These are phyloP conservation scores for Dryadomyces sulphureus DNA, from an alignment of 2,329 filamentous ascomycete genomes.

Conservation along the genomic window DNA sequence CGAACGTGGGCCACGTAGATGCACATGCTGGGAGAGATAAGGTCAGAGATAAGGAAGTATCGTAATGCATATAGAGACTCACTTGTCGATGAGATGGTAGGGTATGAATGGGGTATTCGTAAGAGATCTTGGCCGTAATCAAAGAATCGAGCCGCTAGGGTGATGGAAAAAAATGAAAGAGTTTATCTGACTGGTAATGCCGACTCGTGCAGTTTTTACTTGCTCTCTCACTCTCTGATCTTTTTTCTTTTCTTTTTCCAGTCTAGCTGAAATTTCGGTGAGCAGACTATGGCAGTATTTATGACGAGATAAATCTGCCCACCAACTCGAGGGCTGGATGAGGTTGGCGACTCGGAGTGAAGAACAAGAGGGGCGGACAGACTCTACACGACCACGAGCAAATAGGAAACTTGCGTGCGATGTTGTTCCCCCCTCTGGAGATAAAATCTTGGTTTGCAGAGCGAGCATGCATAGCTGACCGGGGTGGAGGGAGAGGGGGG, in stretches of 20 bases:
- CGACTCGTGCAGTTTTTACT: no score
- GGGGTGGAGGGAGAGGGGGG: no score
- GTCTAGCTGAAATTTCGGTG: not conserved
- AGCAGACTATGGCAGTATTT: not conserved
- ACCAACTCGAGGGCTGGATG: not conserved
- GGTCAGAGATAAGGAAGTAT: not conserved
- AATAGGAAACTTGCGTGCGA: not conserved
- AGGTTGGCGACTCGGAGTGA: not conserved
- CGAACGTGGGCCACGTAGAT: conserved; percentile 24
- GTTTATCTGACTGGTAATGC: no score
- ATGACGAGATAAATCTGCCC: not conserved
- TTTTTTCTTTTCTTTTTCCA: not conserved
- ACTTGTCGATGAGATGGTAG: no score
- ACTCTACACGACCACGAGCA: not conserved
- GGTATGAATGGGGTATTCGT: no score
- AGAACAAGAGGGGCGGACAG: not conserved
- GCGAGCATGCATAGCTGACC: not conserved
- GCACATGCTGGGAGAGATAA: conserved; percentile 19
- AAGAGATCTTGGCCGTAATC: no score
- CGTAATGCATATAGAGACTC: no score
- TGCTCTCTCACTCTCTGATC: no score
- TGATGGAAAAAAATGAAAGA: no score
- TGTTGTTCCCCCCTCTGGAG: not conserved
- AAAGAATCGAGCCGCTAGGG: no score
- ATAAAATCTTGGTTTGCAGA: not conserved